Conservation (phyloP, 2,329 filamentous ascomycete genomes). For the Juglanconis oblonga region DNA sequence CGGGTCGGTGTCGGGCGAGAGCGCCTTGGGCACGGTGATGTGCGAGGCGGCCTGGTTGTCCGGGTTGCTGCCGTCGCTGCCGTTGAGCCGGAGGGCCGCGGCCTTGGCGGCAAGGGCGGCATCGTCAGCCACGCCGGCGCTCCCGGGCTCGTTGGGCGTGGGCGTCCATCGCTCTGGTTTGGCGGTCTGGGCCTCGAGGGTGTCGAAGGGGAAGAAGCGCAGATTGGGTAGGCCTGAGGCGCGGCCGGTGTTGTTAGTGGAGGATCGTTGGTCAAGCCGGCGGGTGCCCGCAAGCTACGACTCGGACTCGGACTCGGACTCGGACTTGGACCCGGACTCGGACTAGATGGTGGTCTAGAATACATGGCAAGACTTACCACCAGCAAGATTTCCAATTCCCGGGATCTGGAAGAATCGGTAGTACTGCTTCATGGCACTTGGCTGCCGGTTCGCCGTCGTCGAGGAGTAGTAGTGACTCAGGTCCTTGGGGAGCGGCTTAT, state of each 20-base stretch:
- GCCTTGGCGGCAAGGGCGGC: constrained; percentile 15
- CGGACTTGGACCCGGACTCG: not conserved
- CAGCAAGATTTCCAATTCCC: constrained; percentile 60
- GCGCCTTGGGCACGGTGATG: constrained; percentile 70
- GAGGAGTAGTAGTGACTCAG: constrained; percentile 77
- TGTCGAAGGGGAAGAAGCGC: constrained; percentile 85
- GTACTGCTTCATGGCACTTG: constrained; percentile 72
- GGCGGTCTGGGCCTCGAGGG: constrained; percentile 78
- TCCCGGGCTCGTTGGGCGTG: constrained; percentile 61
- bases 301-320: not conserved
- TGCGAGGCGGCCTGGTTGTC: constrained; percentile 39
- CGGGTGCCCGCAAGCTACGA: not conserved
- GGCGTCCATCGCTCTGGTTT: constrained; percentile 72
- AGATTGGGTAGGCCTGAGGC: constrained; percentile 71
- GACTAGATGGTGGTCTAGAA: not conserved
- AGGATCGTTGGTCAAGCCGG: not conserved
- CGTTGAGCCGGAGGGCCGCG: constrained; percentile 19
- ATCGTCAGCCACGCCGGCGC: constrained; percentile 50
- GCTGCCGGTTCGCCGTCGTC: constrained; percentile 60
- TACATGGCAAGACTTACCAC: constrained; percentile 45
- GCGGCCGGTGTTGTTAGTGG: not conserved
- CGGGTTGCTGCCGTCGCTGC: constrained; percentile 21
- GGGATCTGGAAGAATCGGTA: constrained; percentile 79
- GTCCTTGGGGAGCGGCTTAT: constrained; percentile 58
- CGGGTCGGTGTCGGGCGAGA: constrained; percentile 50